Conservation (phyloP, 2,329 filamentous ascomycete species). For the Trichoderma breve region DNA sequence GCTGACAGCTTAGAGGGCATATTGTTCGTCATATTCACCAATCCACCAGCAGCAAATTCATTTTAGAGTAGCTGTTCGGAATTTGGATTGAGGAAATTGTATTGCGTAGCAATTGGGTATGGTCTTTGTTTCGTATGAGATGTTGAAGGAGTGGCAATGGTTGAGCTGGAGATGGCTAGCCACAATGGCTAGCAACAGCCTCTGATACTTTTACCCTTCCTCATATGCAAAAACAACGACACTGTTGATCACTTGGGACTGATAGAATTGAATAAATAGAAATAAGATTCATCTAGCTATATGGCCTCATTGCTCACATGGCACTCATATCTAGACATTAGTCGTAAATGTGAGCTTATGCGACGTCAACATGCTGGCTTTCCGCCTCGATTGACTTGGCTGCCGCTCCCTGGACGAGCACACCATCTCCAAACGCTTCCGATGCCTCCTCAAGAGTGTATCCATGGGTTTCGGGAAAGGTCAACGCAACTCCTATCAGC, state of each 20-base stretch:
- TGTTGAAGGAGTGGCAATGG: neutral
- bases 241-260: neutral
- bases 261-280: neutral
- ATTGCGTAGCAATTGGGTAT: neutral
- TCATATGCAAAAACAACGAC: neutral
- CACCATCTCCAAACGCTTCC: constrained; percentile 26
- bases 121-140: neutral
- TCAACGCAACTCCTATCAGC: constrained; percentile 26
- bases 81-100: neutral
- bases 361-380: neutral
- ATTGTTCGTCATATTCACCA: neutral
- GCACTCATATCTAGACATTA: neutral
- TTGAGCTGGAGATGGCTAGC: neutral
- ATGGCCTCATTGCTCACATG: neutral
- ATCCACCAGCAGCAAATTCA: neutral
- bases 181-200: neutral
- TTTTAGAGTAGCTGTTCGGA: neutral
- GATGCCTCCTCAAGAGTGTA: constrained; percentile 29
- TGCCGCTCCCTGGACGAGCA: neutral
- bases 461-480: constrained; percentile 36
- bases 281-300: neutral
- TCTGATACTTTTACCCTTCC: neutral
- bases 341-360: neutral
- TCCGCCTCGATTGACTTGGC: neutral
- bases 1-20: neutral